Base-by-base conservation (phyloP, 2,329 filamentous ascomycete genomes). In the Alternaria dauci region DNA sequence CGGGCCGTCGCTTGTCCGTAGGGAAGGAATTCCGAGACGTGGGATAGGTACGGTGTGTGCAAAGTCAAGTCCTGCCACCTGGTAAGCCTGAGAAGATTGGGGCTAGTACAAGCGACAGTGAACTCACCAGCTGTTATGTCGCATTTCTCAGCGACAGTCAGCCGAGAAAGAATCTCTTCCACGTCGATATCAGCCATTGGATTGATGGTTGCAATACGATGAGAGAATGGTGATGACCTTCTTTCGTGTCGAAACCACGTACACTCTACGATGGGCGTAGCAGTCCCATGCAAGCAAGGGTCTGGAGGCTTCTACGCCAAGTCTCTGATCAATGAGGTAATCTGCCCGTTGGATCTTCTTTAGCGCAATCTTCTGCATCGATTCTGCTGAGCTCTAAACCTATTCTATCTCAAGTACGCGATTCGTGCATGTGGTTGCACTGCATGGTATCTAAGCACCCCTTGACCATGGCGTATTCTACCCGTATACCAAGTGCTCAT, bases 1-100 rank as follows among this genome's bases (percentile, higher is more conserved):
- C 42, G 88, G 88, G 0, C 88, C 88, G 64, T 90, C 88, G 20
- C 85, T 85, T 42, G 87, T 79, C 16, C 87, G 83, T 5, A 89
- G 77, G 0, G 86, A 84, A 4, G 87, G 86, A 25, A 89, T 81
- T 2, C 83, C 83, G 64, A 87, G 81, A 12, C 85, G 71, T 30
- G 28, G 28, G 28, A 30, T 30, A 2, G 28, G 28, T 9, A 30
- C 28, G n/a, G 38, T 39, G 38, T 39, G 38, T 20, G 38, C 38
- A n/a, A 39, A 39, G 16, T 39, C 38, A 18, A n/a, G 38, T 39
- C 38, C 38, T 39, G 28, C 28, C 8, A 9, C 28, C 28, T 30
- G 28, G 28, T 30, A 30, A 30, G 28, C 11, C 9, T 30, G 28
- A 30, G 2, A 30, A 9, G 28, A 30, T 9, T 28, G 28, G 28